Evolutionary conservation across 169 alveolate species (phyloP), one percentile per base, ranked within the genome.

Genomic region (Amoebophrya sp.): DNA sequence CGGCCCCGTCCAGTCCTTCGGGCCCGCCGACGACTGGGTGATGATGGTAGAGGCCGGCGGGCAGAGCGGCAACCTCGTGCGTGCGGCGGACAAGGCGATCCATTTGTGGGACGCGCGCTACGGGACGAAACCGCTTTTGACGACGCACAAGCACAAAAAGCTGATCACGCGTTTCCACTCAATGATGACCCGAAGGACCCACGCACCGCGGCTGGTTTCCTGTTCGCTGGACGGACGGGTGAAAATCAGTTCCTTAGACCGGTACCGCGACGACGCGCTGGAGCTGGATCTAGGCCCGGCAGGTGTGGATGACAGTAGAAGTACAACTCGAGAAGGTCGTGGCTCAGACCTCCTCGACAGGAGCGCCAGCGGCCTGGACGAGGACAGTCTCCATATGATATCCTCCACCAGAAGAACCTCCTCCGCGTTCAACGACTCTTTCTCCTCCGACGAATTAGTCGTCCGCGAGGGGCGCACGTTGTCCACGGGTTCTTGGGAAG

Each of bases 221-320:
- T 66, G 83, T 25, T 66, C 83, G 32, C 83, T 66, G 35, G 83
- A 66, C 83, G 83, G 83, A 7, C 83, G 83, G 10, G 83, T 66
- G 83, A 66, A 66, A 66, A 66, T 66, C 35, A 66, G 83, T 25
- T 25, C 39, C 83, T 25, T 66, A 2, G 83, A 66, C 18, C 1
- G 83, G 83, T 66, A 66, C 83, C 83, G 83, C 35, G 83, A 66
- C 35, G 35, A 41, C 54, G 54, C n/a, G n/a, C n/a, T n/a, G n/a
- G n/a, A n/a, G n/a, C n/a, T n/a, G n/a, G n/a, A n/a, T n/a, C n/a
- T n/a, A n/a, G n/a, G n/a, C n/a, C n/a, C n/a, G n/a, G n/a, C n/a
- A n/a, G n/a, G n/a, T n/a, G n/a, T n/a, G n/a, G n/a, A n/a, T n/a
- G n/a, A n/a, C n/a, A n/a, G n/a, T n/a, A n/a, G n/a, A n/a, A n/a